Percentiles rank a stretch among this genome's conserved stretches.
Conservation (phyloP, 2,329 filamentous ascomycete species). For the Alternaria sp. region DNA sequence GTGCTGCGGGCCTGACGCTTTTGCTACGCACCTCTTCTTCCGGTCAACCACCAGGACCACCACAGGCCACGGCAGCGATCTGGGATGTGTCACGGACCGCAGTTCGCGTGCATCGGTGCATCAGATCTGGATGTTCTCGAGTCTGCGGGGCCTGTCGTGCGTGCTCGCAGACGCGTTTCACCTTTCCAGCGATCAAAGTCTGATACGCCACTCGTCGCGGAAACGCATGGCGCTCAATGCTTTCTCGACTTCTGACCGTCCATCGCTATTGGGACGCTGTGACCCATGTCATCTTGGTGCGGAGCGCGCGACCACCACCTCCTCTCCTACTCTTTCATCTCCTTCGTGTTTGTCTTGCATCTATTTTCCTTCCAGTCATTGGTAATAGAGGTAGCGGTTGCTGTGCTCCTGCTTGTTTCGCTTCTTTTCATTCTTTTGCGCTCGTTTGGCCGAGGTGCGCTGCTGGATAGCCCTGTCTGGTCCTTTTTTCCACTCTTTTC, state of each 20-base stretch:
- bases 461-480: slow-evolving; percentile 26
- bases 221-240: slow-evolving; percentile 46
- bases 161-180: slow-evolving; percentile 29
- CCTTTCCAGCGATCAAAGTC: slow-evolving; percentile 16
- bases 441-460: slow-evolving; percentile 41
- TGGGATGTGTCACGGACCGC: no score
- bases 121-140: no score
- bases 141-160: no score
- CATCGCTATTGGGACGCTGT: slow-evolving; percentile 20
- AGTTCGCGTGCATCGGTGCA: no score
- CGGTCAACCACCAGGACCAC: slow-evolving; percentile 8
- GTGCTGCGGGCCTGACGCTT: neutral
- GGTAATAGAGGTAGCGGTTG: slow-evolving; percentile 44
- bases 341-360: slow-evolving; percentile 26
- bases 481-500: slow-evolving; percentile 6
- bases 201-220: slow-evolving; percentile 43
- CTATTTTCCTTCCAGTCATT: slow-evolving; percentile 31
- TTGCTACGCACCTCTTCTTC: slow-evolving; percentile 5
- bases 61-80: no score
- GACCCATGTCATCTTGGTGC: slow-evolving; percentile 37
- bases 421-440: slow-evolving; percentile 34
- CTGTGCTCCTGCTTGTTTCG: slow-evolving; percentile 46
- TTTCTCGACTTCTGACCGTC: slow-evolving; percentile 32
- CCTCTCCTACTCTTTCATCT: slow-evolving; percentile 23
- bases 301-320: slow-evolving; percentile 27